phyloP scores from a whole-genome alignment of 192 early-diverging fungal species.

The Rhizoclosmatium sp. region DNA sequence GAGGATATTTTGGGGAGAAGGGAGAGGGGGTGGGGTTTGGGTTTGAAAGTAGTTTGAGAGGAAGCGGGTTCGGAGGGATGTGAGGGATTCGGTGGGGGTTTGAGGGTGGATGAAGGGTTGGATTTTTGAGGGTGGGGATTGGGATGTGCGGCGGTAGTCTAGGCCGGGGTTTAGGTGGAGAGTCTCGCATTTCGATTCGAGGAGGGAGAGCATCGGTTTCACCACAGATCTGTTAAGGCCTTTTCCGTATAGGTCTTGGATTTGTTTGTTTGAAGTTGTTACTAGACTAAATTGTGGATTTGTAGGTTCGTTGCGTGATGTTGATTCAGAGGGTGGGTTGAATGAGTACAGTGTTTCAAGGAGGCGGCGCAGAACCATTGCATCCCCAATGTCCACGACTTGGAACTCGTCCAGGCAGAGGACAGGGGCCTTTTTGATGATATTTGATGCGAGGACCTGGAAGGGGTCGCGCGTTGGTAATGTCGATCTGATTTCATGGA shows the following conservation, averaged over 20 bases:
- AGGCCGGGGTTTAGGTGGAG: not conserved
- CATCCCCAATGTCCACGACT: constrained; percentile 28
- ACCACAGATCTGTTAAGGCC: constrained; percentile 17
- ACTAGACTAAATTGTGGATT: constrained; percentile 7
- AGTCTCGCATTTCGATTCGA: constrained; percentile 20
- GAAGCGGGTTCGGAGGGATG: not conserved
- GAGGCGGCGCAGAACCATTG: constrained; percentile 25
- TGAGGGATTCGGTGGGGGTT: not conserved
- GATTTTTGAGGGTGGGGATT: not conserved
- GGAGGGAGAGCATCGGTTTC: constrained; percentile 3
- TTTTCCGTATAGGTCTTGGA: constrained; percentile 5
- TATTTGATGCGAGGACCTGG: not conserved
- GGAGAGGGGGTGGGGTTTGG: not conserved
- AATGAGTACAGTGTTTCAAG: constrained; percentile 17
- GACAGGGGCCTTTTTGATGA: constrained; percentile 11
- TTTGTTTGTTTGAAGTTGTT: constrained; percentile 32
- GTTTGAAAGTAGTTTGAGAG: not conserved
- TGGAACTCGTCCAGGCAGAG: constrained; percentile 36
- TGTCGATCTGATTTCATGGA: not conserved
- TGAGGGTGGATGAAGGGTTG: constrained; percentile 12
- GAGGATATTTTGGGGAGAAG: not conserved
- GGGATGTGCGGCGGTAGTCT: constrained; percentile 4
- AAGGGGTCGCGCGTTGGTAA: constrained; percentile 6
- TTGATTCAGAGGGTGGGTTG: not conserved
- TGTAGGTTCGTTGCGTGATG: not conserved